Conservation (phyloP, 106 monocot species). For the Posidonia australis region DNA sequence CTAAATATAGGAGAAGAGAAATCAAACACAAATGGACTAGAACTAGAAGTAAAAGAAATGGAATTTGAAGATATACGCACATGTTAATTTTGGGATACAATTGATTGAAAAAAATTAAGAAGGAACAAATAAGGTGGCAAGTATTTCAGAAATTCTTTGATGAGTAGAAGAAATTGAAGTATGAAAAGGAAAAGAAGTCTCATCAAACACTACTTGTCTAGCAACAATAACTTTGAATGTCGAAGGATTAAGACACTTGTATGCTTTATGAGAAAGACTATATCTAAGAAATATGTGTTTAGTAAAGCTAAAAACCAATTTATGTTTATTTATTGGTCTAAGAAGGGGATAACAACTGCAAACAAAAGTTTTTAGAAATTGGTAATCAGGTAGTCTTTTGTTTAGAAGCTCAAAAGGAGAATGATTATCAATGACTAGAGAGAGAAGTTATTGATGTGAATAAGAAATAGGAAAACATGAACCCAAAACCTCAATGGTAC, state of each 20-base stretch:
- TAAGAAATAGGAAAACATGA: neutral
- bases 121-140: too few species aligned
- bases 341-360: slow-evolving; percentile 1
- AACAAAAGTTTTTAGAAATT: neutral
- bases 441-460: neutral
- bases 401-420: neutral
- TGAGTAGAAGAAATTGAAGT: slow-evolving; percentile 5
- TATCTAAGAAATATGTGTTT: slow-evolving; percentile 7
- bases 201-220: slow-evolving; percentile 10
- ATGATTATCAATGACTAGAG: neutral
- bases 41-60: too few species aligned
- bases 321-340: neutral
- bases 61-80: too few species aligned
- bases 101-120: too few species aligned
- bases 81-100: too few species aligned
- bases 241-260: neutral
- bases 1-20: too few species aligned
- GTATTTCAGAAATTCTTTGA: too few species aligned
- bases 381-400: neutral
- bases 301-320: neutral
- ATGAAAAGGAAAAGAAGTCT: too few species aligned
- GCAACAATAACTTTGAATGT: neutral
- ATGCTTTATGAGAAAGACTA: neutral
- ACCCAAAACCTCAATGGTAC: neutral
- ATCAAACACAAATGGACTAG: too few species aligned